Evolutionary conservation across 192 early-diverging fungal genomes (phyloP), one percentile per base, ranked within the genome.

Genomic region (Backusella sp.): DNA sequence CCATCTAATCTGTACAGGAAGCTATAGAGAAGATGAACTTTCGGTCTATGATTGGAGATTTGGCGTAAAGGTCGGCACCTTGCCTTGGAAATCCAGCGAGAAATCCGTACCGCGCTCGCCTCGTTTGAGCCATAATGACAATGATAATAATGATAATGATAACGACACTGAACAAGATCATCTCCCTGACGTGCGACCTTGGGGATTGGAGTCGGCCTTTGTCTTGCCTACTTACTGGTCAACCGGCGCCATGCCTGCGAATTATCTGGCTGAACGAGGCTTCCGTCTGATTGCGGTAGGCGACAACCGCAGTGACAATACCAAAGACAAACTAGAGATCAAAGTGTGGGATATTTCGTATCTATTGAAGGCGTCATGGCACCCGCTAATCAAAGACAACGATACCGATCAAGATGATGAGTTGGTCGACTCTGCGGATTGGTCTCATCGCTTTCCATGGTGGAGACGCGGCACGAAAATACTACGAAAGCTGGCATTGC

Each of bases 41-140:
- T 70, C 80, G 17, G 49, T 82, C 9, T 82, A 73, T 30, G 80
- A 82, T 56, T 82, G 80, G 80, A 73, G 80, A 17, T 77, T 78
- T 68, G 80, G 80, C 12, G 46, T 77, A 7, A 77, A 74, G 52
- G 73, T 77, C 14, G 80, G 80, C 0, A 75, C 70, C 0, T 65
- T 82, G 46, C 80, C 80, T 30, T 77, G 80, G 78, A 74, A 62
- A 62, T 11, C 56, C 1, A 26, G 28, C 3, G 26, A 23, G 6
- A 62, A 26, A 28, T 62, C 56, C 2, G 1, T 62, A 28, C 21
- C 56, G 6, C 52, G 19, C 52, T 53, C 52, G 23, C 56, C 56
- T 62, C 56, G 4, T 62, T 62, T 62, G 11, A 62, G 56, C 9
- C 56, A 62, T 9, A 28, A 62, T 28, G 26, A 59, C 23, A 23